Evolutionary conservation across 495 filamentous ascomycete genomes (phyloP).

Genomic region (Hypomontagnella submonticulosa): DNA sequence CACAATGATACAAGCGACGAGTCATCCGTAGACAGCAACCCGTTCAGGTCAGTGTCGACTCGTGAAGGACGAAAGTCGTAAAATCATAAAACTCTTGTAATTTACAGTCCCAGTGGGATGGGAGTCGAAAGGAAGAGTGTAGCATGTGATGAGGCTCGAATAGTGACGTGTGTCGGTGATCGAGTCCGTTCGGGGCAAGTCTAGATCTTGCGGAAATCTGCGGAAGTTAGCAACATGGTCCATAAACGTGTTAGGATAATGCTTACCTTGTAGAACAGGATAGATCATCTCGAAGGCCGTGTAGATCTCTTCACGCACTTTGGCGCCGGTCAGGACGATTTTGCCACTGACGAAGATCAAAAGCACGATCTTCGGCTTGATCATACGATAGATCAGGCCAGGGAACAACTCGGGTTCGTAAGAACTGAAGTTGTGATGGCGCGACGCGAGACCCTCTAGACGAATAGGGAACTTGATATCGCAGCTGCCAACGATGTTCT

Average conservation of each 20-base stretch:
- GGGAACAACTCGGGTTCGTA: constrained; percentile 99
- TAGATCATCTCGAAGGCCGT: constrained; percentile 99
- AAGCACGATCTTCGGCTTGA: constrained; percentile 99
- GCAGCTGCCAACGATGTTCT: constrained; percentile 98
- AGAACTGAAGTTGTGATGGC: constrained; percentile 99
- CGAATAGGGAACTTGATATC: constrained; percentile 99
- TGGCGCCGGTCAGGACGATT: constrained; percentile 97
- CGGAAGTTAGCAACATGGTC: constrained; percentile 12
- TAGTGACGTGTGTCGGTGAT: neutral
- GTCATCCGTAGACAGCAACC: neutral
- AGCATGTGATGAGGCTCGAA: constrained; percentile 15
- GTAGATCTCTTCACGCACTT: constrained; percentile 99
- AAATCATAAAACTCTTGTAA: constrained; percentile 57
- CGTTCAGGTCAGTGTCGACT: constrained; percentile 23
- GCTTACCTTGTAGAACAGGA: constrained; percentile 87
- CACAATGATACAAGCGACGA: constrained; percentile 52
- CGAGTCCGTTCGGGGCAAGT: constrained; percentile 3
- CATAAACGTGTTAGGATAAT: no score
- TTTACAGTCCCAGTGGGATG: constrained; percentile 63
- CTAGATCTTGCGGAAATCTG: constrained; percentile 64
- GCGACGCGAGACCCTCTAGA: constrained; percentile 91
- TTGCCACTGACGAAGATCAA: constrained; percentile 99
- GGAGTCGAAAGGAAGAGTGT: constrained; percentile 54
- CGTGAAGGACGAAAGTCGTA: constrained; percentile 54
- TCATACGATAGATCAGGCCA: constrained; percentile 99